Evolutionary conservation across 1,139 yeast genomes (phyloP).

Genomic region (Saccharomyces hybrid): DNA sequence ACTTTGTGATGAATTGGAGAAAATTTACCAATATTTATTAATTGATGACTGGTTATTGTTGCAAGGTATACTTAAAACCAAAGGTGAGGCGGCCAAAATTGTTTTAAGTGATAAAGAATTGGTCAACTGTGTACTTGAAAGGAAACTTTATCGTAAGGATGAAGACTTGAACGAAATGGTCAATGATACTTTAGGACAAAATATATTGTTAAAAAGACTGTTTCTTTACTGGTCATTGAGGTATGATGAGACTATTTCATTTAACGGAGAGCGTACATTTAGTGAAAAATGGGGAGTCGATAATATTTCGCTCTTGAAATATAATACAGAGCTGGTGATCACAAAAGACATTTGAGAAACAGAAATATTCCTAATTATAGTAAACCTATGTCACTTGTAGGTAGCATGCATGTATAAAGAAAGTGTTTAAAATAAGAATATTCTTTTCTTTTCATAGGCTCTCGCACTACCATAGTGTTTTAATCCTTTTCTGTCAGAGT

Average conservation of each 20-base stretch:
- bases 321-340: constrained; percentile 10
- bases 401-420: background rate
- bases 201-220: constrained; percentile 22
- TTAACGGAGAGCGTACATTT: constrained; percentile 13
- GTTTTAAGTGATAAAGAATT: constrained; percentile 21
- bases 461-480: too few relatives aligned
- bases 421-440: background rate
- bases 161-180: constrained; percentile 28
- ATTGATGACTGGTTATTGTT: constrained; percentile 28
- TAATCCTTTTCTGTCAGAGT: background rate
- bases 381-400: too few relatives aligned
- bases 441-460: background rate
- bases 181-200: constrained; percentile 13
- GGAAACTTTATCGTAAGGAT: constrained; percentile 20
- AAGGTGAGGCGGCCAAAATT: constrained; percentile 1
- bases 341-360: background rate
- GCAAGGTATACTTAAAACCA: constrained; percentile 10
- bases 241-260: constrained; percentile 18
- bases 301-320: constrained; percentile 20
- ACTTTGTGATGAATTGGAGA: constrained; percentile 14
- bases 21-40: constrained; percentile 21
- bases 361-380: too few relatives aligned
- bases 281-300: constrained; percentile 29
- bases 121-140: constrained; percentile 24
- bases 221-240: constrained; percentile 24